These are phyloP conservation scores for Xerophyta viscosa DNA, from an alignment of 106 monocot genomes.

Conservation along the genomic window DNA sequence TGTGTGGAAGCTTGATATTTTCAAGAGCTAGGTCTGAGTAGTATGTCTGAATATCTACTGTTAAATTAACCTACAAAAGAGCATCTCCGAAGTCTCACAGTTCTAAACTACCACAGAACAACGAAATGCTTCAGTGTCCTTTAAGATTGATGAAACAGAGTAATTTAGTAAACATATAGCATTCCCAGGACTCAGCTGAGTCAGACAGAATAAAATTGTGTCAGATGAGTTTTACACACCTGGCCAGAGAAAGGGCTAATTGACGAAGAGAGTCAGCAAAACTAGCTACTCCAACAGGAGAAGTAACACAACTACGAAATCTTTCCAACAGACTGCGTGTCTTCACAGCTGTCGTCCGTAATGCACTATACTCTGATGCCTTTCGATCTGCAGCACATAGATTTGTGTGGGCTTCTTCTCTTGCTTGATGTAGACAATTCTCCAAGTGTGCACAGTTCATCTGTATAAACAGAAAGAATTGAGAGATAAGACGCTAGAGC, in stretches of 20 bases:
- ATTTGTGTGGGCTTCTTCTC: conserved; percentile 89
- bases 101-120: too few relatives aligned
- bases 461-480: conserved; percentile 17
- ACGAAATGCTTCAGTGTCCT: too few relatives aligned
- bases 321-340: conserved; percentile 82
- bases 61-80: too few relatives aligned
- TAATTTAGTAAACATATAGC: too few relatives aligned
- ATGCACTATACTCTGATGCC: conserved; percentile 68
- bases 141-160: too few relatives aligned
- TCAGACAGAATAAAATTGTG: too few relatives aligned
- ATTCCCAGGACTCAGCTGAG: too few relatives aligned
- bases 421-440: conserved; percentile 90
- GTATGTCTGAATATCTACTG: too few relatives aligned
- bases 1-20: too few relatives aligned
- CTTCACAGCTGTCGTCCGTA: conserved; percentile 67
- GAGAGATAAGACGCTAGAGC: background rate
- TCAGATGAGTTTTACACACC: too few relatives aligned
- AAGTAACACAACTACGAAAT: conserved; percentile 66
- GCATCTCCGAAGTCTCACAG: too few relatives aligned
- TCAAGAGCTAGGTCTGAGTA: too few relatives aligned
- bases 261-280: conserved; percentile 77
- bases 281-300: conserved; percentile 35
- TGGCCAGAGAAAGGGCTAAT: conserved; percentile 72
- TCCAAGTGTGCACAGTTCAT: conserved; percentile 95
- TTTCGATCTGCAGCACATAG: conserved; percentile 90